Conservation (phyloP, 2,329 filamentous ascomycete species). For the Scytalidium sp. region DNA sequence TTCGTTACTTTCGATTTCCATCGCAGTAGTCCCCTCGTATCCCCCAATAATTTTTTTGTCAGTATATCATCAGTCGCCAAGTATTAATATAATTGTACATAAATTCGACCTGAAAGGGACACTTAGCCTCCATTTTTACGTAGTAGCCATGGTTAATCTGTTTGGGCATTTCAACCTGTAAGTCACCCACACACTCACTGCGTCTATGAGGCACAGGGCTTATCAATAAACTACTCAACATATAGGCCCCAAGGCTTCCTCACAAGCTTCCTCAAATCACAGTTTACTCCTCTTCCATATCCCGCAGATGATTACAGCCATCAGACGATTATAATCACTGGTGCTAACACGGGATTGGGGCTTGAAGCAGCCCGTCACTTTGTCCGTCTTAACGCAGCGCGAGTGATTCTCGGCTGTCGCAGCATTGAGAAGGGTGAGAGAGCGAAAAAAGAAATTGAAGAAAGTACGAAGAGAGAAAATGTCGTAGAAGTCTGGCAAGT, state of each 20-base stretch:
- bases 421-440: slow-evolving; percentile 37
- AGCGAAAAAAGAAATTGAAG: slow-evolving; percentile 31
- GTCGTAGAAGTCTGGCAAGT: slow-evolving; percentile 13
- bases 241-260: slow-evolving; percentile 14
- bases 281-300: slow-evolving; percentile 19
- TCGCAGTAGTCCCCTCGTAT: too few relatives aligned
- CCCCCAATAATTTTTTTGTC: too few relatives aligned
- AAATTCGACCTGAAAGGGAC: too few relatives aligned
- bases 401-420: slow-evolving; percentile 36
- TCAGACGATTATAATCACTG: slow-evolving; percentile 35
- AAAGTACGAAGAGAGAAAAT: slow-evolving; percentile 17
- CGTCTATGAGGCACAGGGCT: too few relatives aligned
- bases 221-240: neutral
- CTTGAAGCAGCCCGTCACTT: slow-evolving; percentile 34
- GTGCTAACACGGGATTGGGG: slow-evolving; percentile 38
- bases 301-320: slow-evolving; percentile 16
- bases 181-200: neutral
- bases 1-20: too few relatives aligned
- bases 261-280: slow-evolving; percentile 20
- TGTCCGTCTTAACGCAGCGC: slow-evolving; percentile 25
- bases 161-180: slow-evolving; percentile 15
- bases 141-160: slow-evolving; percentile 9
- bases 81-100: too few relatives aligned
- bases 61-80: too few relatives aligned
- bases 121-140: too few relatives aligned